Evolutionary conservation across 805 yeast species (phyloP).

Genomic region (Ogataea pilisensis): DNA sequence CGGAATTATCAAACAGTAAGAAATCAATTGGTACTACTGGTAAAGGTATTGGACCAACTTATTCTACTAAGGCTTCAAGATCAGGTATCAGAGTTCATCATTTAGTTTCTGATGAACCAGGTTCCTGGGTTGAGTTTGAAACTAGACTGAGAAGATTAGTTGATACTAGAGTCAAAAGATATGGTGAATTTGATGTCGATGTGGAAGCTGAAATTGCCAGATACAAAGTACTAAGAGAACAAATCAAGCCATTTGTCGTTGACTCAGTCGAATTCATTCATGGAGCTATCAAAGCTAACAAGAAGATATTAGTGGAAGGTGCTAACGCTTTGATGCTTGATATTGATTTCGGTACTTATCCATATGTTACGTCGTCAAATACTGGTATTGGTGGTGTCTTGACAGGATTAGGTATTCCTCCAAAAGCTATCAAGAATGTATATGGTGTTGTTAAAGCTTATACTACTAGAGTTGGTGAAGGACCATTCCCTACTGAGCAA

Average conservation of each 20-base stretch:
- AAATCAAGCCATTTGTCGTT: slow-evolving; percentile 84
- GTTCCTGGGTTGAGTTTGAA: slow-evolving; percentile 90
- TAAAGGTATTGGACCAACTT: slow-evolving; percentile 98
- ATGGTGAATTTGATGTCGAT: slow-evolving; percentile 90
- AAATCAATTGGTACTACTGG: slow-evolving; percentile 97
- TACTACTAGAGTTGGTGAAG: slow-evolving; percentile 98
- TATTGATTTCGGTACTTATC: slow-evolving; percentile 96
- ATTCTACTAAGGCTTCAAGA: slow-evolving; percentile 93
- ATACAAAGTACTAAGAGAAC: slow-evolving; percentile 70
- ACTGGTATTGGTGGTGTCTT: slow-evolving; percentile 98
- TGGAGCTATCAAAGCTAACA: slow-evolving; percentile 67
- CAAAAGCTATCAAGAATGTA: slow-evolving; percentile 69
- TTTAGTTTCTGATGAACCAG: slow-evolving; percentile 82
- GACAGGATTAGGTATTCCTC: slow-evolving; percentile 97
- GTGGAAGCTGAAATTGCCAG: slow-evolving; percentile 71
- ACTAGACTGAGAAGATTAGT: slow-evolving; percentile 70
- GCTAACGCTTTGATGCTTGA: slow-evolving; percentile 98
- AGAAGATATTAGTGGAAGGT: slow-evolving; percentile 92
- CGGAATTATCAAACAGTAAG: slow-evolving; percentile 75
- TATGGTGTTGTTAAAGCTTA: slow-evolving; percentile 98
- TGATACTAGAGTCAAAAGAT: slow-evolving; percentile 79
- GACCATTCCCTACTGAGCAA: slow-evolving; percentile 99
- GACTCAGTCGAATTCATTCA: slow-evolving; percentile 87
- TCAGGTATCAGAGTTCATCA: slow-evolving; percentile 97
- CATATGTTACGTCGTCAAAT: slow-evolving; percentile 91